A percentile compares a stretch with the other conserved stretches of the same genome.
Conservation (phyloP, 257 asterid species). For the Petrea volubilis region DNA sequence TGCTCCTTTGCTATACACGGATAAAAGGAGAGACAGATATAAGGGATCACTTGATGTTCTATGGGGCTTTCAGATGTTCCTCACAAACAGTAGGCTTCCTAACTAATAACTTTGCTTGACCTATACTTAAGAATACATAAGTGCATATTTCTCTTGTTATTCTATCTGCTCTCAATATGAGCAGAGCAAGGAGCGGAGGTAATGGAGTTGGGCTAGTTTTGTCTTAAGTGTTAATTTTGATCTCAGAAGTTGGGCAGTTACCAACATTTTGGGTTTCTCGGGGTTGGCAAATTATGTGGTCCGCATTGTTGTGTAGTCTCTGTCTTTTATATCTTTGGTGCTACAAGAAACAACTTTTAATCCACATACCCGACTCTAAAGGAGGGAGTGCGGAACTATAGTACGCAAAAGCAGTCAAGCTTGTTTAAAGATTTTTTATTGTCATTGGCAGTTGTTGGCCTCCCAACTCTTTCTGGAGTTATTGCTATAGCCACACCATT, state of each 20-base stretch:
- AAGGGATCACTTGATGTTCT: constrained; percentile 77
- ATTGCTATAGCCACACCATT: background rate
- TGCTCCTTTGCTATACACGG: constrained; percentile 91
- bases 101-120: constrained; percentile 6
- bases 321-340: too few species aligned
- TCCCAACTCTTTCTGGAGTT: too few species aligned
- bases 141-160: background rate
- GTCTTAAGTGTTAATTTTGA: background rate
- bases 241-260: background rate
- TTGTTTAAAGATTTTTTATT: too few species aligned
- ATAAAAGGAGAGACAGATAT: constrained; percentile 63
- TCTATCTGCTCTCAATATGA: background rate
- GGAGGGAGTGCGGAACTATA: too few species aligned
- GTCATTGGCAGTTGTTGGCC: too few species aligned
- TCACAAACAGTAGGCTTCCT: constrained; percentile 79
- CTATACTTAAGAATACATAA: background rate
- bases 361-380: too few species aligned
- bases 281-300: background rate
- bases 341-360: background rate
- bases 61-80: constrained; percentile 93
- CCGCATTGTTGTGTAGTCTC: background rate
- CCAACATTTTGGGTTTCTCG: background rate
- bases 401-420: background rate
- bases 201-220: background rate
- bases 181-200: background rate